Percentiles rank a stretch among this genome's conserved stretches.
phyloP scores from a whole-genome alignment of 345 rosid species.

The Lumnitzera littorea region DNA sequence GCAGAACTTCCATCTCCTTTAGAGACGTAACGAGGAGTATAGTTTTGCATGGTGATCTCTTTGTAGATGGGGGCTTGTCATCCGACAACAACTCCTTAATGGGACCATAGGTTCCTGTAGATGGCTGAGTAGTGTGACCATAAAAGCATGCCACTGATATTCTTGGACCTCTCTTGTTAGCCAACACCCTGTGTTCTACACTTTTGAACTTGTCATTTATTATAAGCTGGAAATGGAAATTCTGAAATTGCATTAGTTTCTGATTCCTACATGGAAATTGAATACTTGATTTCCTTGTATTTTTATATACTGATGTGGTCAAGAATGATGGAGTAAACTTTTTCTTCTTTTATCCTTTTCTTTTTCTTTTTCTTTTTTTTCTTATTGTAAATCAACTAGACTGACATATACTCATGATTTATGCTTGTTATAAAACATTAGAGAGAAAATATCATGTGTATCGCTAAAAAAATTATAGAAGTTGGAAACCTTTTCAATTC shows the following conservation, averaged over 20 bases:
- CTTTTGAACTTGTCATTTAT: background rate
- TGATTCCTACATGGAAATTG: background rate
- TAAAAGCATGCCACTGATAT: constrained; percentile 6
- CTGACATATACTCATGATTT: too few species aligned
- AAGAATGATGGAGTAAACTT: too few species aligned
- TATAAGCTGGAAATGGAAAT: background rate
- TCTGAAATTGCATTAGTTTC: background rate
- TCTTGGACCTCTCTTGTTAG: constrained; percentile 1
- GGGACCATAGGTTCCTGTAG: background rate
- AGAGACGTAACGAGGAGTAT: background rate
- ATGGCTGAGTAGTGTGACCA: background rate
- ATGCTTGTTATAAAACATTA: too few species aligned
- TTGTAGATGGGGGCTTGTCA: constrained; percentile 6
- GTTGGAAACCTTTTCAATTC: too few species aligned
- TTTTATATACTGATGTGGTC: too few species aligned
- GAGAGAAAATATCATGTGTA: too few species aligned
- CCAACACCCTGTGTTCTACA: constrained; percentile 4
- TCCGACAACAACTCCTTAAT: constrained; percentile 1
- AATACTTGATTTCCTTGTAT: too few species aligned
- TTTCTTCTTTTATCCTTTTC: too few species aligned
- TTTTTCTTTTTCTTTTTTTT: too few species aligned
- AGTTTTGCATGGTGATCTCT: background rate
- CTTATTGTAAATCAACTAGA: too few species aligned
- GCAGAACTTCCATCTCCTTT: constrained; percentile 7
- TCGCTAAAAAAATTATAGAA: too few species aligned